Base-by-base conservation (phyloP, 2,329 filamentous ascomycete species). In the Aspergillus oerlinghausenensis region DNA sequence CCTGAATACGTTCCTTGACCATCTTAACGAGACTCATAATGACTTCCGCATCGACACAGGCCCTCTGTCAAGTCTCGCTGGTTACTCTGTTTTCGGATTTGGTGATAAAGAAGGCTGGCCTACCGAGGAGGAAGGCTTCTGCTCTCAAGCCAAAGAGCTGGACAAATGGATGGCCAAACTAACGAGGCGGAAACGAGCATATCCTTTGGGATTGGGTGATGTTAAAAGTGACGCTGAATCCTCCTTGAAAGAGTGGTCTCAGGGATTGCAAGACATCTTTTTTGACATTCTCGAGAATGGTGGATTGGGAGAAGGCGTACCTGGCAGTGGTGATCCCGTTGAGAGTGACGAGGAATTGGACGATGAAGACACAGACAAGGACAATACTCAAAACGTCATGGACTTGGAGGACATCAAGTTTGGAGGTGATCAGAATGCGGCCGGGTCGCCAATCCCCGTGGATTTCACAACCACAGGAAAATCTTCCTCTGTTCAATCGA, bases 81-180 rank as follows among this genome's bases (percentile, higher is more conserved):
- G 93, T 8, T 97, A 96, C 70, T 90, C 90, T 0, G 92, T 97
- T 0, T 97, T 97, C 77, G 94, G 94, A 0, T 89, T 97, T 67
- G 93, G 93, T 19, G 93, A 97, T 71, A 86, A 84, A 60, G 90
- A 96, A 70, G 91, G 89, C 56, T 99, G 94, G 93, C 90, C 92
- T 0, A 90, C 88, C 0, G 92, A 96, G 74, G 84, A 88, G 57
- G 89, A 94, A 65, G 93, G 93, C 0, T 99, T 92, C 75, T 97
- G 93, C 71, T 92, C 90, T 60, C 93, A 97, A 71, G 93, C 93
- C 1, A 89, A 88, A 67, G 88, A 96, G 64, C 80, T 95, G 3
- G 93, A 99, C 71, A 92, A 86, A 70, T 97, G 94, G 93, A 90
- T 99, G 89, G 92, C 93, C n/a, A 95, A 92, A 70, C 76, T 99